These are phyloP conservation scores for Moesziomyces parantarcticus DNA, from an alignment of 1,284 basidiomycete species.

Conservation along the genomic window DNA sequence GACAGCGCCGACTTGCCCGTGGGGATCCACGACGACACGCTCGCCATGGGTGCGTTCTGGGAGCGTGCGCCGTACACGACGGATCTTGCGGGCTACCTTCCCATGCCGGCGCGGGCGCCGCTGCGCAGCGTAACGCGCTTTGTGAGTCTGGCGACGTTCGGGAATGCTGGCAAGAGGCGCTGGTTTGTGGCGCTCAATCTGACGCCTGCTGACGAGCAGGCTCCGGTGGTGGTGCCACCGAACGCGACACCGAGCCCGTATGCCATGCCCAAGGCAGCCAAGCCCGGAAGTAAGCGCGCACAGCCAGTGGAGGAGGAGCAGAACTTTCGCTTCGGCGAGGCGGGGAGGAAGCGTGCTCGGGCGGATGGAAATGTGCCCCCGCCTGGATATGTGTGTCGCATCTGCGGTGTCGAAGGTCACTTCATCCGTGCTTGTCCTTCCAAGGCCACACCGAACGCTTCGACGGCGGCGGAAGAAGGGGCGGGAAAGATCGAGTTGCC, in stretches of 20 bases:
- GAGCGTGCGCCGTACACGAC: conserved; percentile 62
- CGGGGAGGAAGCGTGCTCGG: conserved; percentile 10
- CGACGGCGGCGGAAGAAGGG: not conserved
- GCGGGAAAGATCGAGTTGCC: conserved; percentile 14
- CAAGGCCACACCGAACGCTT: conserved; percentile 2
- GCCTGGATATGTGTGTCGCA: conserved; percentile 50
- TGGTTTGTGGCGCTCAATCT: conserved; percentile 65
- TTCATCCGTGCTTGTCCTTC: conserved; percentile 49
- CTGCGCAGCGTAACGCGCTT: conserved; percentile 53
- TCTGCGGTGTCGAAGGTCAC: conserved; percentile 46
- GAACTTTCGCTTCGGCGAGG: conserved; percentile 40
- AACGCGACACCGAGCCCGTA: conserved; percentile 43
- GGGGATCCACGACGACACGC: conserved; percentile 20
- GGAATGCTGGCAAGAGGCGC: conserved; percentile 55
- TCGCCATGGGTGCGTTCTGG: conserved; percentile 56
- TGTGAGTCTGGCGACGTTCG: conserved; percentile 56
- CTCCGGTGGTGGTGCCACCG: conserved; percentile 4
- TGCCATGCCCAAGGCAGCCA: conserved; percentile 3
- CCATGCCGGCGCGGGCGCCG: not conserved
- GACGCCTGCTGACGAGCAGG: conserved; percentile 26
- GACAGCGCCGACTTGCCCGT: conserved; percentile 17
- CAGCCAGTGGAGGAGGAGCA: conserved; percentile 9
- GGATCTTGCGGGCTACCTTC: conserved; percentile 22
- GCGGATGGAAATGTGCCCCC: conserved; percentile 37
- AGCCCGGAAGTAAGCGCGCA: conserved; percentile 3